These are phyloP conservation scores for Angomonas deanei DNA, from an alignment of 208 protist genomes.

Conservation along the genomic window DNA sequence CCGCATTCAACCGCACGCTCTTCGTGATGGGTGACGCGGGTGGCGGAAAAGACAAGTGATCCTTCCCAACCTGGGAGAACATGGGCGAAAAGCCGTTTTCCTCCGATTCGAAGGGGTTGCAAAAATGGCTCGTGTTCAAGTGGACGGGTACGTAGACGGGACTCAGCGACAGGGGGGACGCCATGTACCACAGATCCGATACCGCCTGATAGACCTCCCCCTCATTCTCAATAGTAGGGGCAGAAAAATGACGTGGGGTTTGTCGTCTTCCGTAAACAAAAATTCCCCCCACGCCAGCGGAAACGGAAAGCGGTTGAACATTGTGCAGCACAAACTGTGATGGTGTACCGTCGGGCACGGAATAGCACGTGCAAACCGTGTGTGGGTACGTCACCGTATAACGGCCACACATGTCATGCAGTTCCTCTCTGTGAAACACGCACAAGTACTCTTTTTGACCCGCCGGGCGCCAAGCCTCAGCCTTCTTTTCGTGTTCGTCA, in stretches of 20 bases:
- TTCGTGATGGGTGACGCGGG: neutral
- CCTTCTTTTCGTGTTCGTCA: neutral
- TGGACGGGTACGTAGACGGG: constrained; percentile 44
- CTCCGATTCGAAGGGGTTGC: too few relatives aligned
- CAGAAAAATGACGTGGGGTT: constrained; percentile 1
- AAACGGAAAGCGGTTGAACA: constrained; percentile 41
- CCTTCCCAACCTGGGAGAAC: neutral
- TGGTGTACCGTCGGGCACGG: constrained; percentile 28
- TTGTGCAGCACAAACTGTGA: constrained; percentile 52
- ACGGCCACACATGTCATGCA: constrained; percentile 44
- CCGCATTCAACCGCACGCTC: neutral
- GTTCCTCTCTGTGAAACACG: constrained; percentile 73
- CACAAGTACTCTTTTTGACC: constrained; percentile 52
- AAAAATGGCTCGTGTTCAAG: constrained; percentile 1
- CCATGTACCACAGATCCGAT: constrained; percentile 74
- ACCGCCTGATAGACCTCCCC: constrained; percentile 36
- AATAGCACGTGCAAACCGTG: constrained; percentile 61
- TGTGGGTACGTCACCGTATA: constrained; percentile 44
- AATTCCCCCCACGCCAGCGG: constrained; percentile 43
- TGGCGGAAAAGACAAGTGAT: neutral
- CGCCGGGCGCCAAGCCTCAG: too few relatives aligned
- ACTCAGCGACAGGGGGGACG: constrained; percentile 47
- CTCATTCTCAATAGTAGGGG: constrained; percentile 21
- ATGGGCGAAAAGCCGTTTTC: neutral
- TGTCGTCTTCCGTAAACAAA: constrained; percentile 55